Percentiles rank a stretch among this genome's conserved stretches.
These are phyloP conservation scores for Hemisphaericaspora subhashii DNA, from an alignment of 1,139 yeast genomes.

Conservation along the genomic window DNA sequence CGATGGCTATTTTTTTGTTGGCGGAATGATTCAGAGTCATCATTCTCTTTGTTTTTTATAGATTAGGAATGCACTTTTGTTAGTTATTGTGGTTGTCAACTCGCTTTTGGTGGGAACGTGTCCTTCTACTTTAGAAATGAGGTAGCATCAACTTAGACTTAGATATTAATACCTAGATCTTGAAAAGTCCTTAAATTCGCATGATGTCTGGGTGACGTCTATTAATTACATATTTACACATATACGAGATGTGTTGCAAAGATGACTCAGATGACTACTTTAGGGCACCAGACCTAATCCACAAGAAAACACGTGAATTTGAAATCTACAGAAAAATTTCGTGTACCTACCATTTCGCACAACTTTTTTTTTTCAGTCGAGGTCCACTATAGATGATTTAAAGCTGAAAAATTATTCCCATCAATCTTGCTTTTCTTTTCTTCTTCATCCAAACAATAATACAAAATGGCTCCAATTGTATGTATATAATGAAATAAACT, in stretches of 20 bases:
- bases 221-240: no score
- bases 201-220: no score
- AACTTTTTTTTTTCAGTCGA: background rate
- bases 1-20: background rate
- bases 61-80: no score
- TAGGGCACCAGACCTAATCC: conserved; percentile 5
- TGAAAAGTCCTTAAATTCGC: no score
- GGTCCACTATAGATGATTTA: background rate
- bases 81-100: no score
- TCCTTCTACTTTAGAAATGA: no score
- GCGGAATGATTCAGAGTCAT: conserved; percentile 2
- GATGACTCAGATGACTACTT: conserved; percentile 5
- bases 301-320: no score
- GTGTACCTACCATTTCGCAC: background rate
- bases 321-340: background rate
- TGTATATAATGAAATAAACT: conserved; percentile 38
- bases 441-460: conserved; percentile 8
- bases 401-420: conserved; percentile 3
- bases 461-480: conserved; percentile 88
- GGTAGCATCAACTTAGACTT: no score
- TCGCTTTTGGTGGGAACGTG: no score
- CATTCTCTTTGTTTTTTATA: background rate
- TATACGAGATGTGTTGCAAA: no score
- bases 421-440: background rate
- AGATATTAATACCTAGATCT: no score